phyloP scores from a whole-genome alignment of 2,329 filamentous ascomycete species.

The Metarhizium rileyi region DNA sequence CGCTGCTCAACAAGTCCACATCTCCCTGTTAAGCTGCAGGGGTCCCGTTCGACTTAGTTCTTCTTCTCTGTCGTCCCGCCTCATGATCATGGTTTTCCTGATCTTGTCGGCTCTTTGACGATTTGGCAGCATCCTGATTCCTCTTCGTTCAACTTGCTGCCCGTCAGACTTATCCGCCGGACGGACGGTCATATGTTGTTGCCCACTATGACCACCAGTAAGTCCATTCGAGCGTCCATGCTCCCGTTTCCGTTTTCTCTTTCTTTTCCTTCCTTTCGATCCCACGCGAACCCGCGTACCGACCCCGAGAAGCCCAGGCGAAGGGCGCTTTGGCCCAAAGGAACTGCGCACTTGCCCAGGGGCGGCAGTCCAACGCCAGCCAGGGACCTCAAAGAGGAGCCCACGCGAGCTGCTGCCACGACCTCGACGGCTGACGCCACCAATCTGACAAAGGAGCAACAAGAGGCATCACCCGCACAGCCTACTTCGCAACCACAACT shows the following conservation, averaged over 20 bases:
- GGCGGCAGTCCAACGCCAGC: background rate
- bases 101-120: background rate
- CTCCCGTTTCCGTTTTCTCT: slow-evolving; percentile 27
- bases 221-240: slow-evolving; percentile 30
- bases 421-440: slow-evolving; percentile 2
- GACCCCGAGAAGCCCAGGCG: background rate
- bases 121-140: slow-evolving; percentile 7
- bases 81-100: background rate
- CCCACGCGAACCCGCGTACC: slow-evolving; percentile 16
- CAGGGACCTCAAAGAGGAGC: background rate
- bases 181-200: slow-evolving; percentile 20
- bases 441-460: background rate
- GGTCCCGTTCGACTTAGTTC: too few relatives aligned
- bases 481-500: slow-evolving; percentile 13
- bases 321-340: slow-evolving; percentile 16
- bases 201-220: slow-evolving; percentile 37
- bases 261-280: slow-evolving; percentile 24
- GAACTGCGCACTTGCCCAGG: slow-evolving; percentile 9
- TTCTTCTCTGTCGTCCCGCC: background rate
- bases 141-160: slow-evolving; percentile 18
- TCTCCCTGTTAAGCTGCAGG: background rate
- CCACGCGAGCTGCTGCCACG: background rate
- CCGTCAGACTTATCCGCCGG: slow-evolving; percentile 12
- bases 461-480: slow-evolving; percentile 8
- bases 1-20: background rate